These are phyloP conservation scores for Protomyces pachydermus DNA, from an alignment of 1,139 yeast species.

Conservation along the genomic window DNA sequence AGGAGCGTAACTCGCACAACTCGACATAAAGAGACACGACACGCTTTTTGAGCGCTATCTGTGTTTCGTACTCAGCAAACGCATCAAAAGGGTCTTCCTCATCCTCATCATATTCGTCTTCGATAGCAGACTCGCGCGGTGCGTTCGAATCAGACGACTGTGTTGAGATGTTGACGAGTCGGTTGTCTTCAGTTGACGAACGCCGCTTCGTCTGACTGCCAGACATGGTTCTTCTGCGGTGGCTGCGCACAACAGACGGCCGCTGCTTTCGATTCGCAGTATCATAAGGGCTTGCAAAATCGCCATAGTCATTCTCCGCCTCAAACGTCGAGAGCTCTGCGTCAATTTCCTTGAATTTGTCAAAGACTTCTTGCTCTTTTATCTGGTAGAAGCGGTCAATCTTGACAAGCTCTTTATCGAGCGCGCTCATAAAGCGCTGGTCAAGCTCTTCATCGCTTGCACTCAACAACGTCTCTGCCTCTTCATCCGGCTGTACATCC, in stretches of 20 bases:
- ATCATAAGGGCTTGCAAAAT: background rate
- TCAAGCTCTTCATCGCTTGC: slow-evolving; percentile 46
- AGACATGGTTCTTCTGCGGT: background rate
- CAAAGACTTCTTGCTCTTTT: slow-evolving; percentile 49
- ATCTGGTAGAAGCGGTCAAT: slow-evolving; percentile 52
- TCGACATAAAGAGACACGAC: slow-evolving; percentile 63
- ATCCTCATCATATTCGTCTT: slow-evolving; percentile 16
- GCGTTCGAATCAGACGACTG: slow-evolving; percentile 15
- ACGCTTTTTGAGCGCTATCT: slow-evolving; percentile 64
- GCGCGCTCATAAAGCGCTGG: slow-evolving; percentile 48
- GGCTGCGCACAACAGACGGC: slow-evolving; percentile 1
- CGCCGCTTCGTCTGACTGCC: slow-evolving; percentile 31
- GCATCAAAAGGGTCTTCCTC: slow-evolving; percentile 25
- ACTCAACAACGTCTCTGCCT: slow-evolving; percentile 39
- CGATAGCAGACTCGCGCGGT: background rate
- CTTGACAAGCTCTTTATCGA: slow-evolving; percentile 54
- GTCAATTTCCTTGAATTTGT: slow-evolving; percentile 47
- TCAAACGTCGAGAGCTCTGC: slow-evolving; percentile 42
- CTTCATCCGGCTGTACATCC: slow-evolving; percentile 37
- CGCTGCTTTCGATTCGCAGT: slow-evolving; percentile 4
- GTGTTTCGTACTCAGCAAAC: slow-evolving; percentile 46
- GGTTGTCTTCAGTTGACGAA: slow-evolving; percentile 8
- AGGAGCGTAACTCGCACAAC: slow-evolving; percentile 78
- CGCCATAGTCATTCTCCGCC: slow-evolving; percentile 17
- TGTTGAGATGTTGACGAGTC: slow-evolving; percentile 30